Evolutionary conservation across 345 rosid genomes (phyloP), one percentile per base, ranked within the genome.

Genomic region (Aegle marmelos): DNA sequence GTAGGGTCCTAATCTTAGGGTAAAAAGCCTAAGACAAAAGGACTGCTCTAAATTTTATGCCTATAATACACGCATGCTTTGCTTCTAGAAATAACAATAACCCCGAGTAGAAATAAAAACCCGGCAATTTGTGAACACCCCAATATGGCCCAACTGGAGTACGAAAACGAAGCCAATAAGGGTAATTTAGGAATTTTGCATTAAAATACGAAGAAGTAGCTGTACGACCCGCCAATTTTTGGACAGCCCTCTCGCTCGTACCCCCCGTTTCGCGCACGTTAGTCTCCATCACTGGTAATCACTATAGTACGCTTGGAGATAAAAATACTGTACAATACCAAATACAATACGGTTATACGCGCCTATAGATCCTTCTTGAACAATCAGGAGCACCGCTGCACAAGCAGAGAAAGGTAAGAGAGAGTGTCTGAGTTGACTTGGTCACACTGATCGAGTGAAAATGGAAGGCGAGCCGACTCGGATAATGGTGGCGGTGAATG

Each of bases 401-500:
- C 50, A 41, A 3, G 21, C 57, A 9, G 33, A 8, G 27, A 16
- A 13, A 24, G 65, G 61, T 37, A 22, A 76, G 21, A n/a, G 56
- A 17, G 58, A n/a, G 50, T 58, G 76, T 14, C 28, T 30, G 70
- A 57, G 63, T 62, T 16, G 67, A 71, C 54, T 53, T 37, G 17
- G 73, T 62, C 17, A 65, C 57, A 65, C 61, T 73, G 31, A 45
- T 78, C 66, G 10, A 67, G 75, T 53, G 30, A 22, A 37, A 36
- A 87, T 88, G 86, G 88, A 81, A 72, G 84, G 80, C 68, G 92
- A 83, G 86, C 85, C 94, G 31, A 94, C 97, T 78, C 90, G 94
- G 83, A 77, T 94, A 37, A 83, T 96, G 95, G 59, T 96, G 28
- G 97, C 87, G 1, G 98, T 94, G 88, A 94, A 89, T 85, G 91